Evolutionary conservation across 768 basidiomycete genomes (phyloP).

Genomic region (Boletus rubroflammeus): DNA sequence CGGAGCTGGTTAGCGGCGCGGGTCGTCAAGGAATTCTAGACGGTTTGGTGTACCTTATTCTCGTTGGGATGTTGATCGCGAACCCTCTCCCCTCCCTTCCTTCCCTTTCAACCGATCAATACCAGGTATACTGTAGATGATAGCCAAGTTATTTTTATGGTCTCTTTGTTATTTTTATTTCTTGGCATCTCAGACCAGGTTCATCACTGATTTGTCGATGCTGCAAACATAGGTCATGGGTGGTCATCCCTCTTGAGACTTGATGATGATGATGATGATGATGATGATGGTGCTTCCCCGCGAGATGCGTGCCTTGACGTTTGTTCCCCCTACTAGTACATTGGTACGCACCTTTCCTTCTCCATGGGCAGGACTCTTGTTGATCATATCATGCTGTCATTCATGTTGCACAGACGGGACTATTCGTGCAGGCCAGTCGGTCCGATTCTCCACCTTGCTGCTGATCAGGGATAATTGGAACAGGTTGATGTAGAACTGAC

Average conservation of each 20-base stretch:
- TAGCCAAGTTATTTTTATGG: too few relatives aligned
- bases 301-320: background rate
- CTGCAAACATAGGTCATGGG: background rate
- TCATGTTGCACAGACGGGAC: too few relatives aligned
- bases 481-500: too few relatives aligned
- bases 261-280: background rate
- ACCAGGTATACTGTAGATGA: background rate
- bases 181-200: background rate
- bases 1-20: constrained; percentile 16
- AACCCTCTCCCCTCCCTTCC: too few relatives aligned
- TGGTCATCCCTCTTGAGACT: background rate
- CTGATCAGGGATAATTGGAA: too few relatives aligned
- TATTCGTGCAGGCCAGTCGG: too few relatives aligned
- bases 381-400: too few relatives aligned
- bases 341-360: too few relatives aligned
- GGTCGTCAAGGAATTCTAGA: constrained; percentile 16
- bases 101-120: background rate
- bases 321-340: background rate
- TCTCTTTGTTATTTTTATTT: background rate
- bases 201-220: background rate
- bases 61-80: background rate
- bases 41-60: background rate
- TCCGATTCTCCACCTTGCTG: too few relatives aligned
- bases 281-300: background rate
- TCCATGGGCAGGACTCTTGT: too few relatives aligned